These are phyloP conservation scores for Umbellularia californica DNA, from an alignment of 164 flowering plant species.

Conservation along the genomic window DNA sequence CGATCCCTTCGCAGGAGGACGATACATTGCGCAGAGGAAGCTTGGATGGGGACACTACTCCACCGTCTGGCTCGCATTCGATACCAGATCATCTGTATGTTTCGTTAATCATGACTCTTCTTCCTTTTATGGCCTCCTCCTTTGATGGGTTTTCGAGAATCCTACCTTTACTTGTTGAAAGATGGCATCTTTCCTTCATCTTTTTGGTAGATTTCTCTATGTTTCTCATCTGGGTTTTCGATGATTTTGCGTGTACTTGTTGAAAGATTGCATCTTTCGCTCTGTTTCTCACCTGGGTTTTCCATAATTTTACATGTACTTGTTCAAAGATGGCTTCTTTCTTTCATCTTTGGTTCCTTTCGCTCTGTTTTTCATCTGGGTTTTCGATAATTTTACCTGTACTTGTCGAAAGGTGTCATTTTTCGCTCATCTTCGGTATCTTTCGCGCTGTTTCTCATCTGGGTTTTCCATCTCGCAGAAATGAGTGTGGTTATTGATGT, in stretches of 20 bases:
- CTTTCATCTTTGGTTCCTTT: not conserved
- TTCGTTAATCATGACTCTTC: no score
- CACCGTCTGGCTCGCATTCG: constrained; percentile 96
- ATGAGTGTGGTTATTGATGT: not conserved
- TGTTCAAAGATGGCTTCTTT: not conserved
- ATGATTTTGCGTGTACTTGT: not conserved
- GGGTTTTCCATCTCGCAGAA: not conserved
- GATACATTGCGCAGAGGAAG: constrained; percentile 86
- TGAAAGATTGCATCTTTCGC: not conserved
- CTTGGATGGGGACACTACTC: constrained; percentile 99
- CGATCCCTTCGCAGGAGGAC: constrained; percentile 70
- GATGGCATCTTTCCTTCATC: no score
- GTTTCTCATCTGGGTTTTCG: not conserved
- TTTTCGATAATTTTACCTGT: not conserved
- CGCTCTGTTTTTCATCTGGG: not conserved
- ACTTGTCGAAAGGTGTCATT: not conserved
- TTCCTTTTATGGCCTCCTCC: no score
- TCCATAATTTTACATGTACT: not conserved
- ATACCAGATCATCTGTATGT: constrained; percentile 57
- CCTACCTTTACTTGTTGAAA: no score
- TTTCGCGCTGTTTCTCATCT: not conserved
- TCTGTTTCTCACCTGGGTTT: not conserved
- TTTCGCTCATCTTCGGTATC: not conserved
- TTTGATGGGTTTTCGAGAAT: no score
- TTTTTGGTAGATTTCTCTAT: no score